These are phyloP conservation scores for Houttuynia cordata DNA, from an alignment of 164 flowering plant species.

Conservation along the genomic window DNA sequence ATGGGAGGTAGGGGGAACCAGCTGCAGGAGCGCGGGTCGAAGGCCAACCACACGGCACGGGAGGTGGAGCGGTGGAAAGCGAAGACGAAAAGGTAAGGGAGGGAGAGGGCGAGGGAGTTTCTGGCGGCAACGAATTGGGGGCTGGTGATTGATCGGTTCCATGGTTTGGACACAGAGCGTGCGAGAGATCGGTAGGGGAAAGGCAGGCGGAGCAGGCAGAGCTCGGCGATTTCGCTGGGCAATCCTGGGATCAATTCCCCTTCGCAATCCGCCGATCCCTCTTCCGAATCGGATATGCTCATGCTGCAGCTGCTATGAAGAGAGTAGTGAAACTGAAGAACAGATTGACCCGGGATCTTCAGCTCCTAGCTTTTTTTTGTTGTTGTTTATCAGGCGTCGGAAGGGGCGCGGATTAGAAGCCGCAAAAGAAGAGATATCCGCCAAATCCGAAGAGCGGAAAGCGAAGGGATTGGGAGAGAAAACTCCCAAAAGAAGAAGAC, in stretches of 20 bases:
- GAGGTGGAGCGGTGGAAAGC: conserved; percentile 29
- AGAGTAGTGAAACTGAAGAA: too few relatives aligned
- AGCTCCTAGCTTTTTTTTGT: background rate
- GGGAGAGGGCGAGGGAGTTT: conserved; percentile 18
- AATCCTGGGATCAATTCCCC: conserved; percentile 34
- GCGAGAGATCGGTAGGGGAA: conserved; percentile 31
- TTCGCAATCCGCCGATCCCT: background rate
- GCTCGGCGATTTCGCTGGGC: conserved; percentile 36
- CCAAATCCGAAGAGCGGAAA: conserved; percentile 15
- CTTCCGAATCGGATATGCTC: background rate
- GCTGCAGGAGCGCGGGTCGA: conserved; percentile 32
- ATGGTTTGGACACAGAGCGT: conserved; percentile 32
- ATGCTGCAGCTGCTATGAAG: too few relatives aligned
- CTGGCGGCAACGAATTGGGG: conserved; percentile 19
- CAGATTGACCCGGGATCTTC: background rate
- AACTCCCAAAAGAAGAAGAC: too few relatives aligned
- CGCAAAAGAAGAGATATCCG: conserved; percentile 11
- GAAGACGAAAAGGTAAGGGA: conserved; percentile 33
- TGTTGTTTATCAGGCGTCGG: background rate
- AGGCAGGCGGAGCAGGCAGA: conserved; percentile 36
- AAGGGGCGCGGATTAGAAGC: conserved; percentile 5
- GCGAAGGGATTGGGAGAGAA: background rate
- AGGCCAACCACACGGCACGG: conserved; percentile 41
- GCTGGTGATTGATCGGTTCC: conserved; percentile 29
- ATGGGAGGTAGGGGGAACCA: conserved; percentile 43